phyloP scores from a whole-genome alignment of 768 basidiomycete species.

The Trametopsis cervina region DNA sequence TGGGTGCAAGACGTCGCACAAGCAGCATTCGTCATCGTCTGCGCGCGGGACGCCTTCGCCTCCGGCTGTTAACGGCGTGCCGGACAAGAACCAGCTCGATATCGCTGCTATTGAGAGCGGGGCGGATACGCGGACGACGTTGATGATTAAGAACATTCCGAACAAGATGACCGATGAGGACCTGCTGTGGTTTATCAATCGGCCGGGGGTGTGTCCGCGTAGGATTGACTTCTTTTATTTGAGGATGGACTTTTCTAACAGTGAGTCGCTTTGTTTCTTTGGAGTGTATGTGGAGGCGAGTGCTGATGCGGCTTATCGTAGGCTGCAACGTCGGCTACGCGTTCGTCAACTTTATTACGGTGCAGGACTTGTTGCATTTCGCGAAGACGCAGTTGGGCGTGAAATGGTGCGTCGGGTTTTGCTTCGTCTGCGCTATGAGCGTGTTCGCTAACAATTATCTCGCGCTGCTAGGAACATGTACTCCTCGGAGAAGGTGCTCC shows the following conservation, averaged over 20 bases:
- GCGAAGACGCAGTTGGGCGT: slow-evolving; percentile 68
- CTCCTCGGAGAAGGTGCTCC: slow-evolving; percentile 82
- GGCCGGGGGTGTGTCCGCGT: slow-evolving; percentile 70
- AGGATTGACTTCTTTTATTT: slow-evolving; percentile 84
- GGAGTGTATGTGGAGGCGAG: neutral
- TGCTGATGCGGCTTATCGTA: slow-evolving; percentile 18
- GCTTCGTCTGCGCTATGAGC: neutral
- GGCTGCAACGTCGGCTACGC: slow-evolving; percentile 79
- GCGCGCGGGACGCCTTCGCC: too few relatives aligned
- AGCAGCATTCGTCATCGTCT: too few relatives aligned
- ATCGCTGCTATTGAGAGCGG: slow-evolving; percentile 70
- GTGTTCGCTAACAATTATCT: neutral
- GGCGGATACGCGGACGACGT: slow-evolving; percentile 72
- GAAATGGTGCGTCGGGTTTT: slow-evolving; percentile 58
- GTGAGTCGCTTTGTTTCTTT: slow-evolving; percentile 34
- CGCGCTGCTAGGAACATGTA: slow-evolving; percentile 72
- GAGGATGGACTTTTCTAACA: slow-evolving; percentile 80
- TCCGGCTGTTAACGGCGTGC: too few relatives aligned
- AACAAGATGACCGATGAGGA: slow-evolving; percentile 86
- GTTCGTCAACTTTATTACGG: slow-evolving; percentile 85
- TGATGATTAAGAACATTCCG: slow-evolving; percentile 90
- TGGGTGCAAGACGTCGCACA: too few relatives aligned
- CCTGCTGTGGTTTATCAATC: slow-evolving; percentile 56
- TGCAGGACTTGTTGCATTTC: slow-evolving; percentile 70
- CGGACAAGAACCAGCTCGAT: slow-evolving; percentile 52